Evolutionary conservation across 331 rosid genomes (phyloP), one percentile per base, ranked within the genome.

Genomic region (Acacia concinna): DNA sequence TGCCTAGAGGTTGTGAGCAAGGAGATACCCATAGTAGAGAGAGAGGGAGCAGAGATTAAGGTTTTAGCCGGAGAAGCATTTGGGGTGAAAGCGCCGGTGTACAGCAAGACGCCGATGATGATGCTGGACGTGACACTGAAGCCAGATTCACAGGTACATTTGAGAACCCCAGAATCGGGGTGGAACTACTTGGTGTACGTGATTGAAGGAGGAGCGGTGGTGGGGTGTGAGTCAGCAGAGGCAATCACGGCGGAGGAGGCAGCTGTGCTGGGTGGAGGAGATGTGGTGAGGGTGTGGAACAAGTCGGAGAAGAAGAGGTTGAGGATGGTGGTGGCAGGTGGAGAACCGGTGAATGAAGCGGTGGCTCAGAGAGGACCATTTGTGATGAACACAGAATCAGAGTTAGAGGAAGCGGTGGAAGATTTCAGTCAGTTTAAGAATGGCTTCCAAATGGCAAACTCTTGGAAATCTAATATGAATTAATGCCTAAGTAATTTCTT

Each of bases 11-110:
- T 90, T 10, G 71, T 56, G 28, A 81, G 86, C 8, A 79, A 83
- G 20, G 84, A 83, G 74, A 88, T 86, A 60, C 77, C 77, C 17
- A 78, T 66, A 25, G 84, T 84, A n/a, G 85, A 85, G 76, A 80
- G 65, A 74, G 94, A 88, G 4, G 94, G 94, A 3, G 91, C 83
- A 11, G 86, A 90, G 52, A 92, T 90, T 27, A 69, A 69, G 35
- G 88, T 88, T 2, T 76, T 90, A 43, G 93, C 96, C 13, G 96
- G 93, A 73, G 90, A 88, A 81, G 79, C 91, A n/a, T 66, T 84
- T 75, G 93, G 90, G 46, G 85, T 87, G 0, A 64, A 49, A 41
- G 79, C 93, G 8, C 87, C 86, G 12, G 89, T 85, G 41, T 82
- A 79, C 79, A 87, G 90, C 12, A 35, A 80, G 65, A 90, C 93